Conservation (phyloP, 345 rosid species). For the Lumnitzera littorea region DNA sequence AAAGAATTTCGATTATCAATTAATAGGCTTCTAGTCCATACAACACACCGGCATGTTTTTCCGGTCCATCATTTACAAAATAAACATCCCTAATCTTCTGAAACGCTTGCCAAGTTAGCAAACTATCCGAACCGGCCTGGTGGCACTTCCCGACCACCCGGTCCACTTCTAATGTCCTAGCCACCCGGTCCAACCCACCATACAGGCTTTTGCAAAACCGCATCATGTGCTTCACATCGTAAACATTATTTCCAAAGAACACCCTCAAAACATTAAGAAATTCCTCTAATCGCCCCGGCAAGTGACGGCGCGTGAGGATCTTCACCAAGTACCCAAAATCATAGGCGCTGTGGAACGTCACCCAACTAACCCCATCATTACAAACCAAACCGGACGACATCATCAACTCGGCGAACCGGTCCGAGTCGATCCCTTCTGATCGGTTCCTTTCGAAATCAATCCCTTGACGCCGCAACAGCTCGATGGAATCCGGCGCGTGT, state of each 20-base stretch:
- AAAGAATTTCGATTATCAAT: slow-evolving; percentile 1
- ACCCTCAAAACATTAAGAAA: slow-evolving; percentile 38
- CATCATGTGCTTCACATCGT: slow-evolving; percentile 80
- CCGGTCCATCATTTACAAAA: slow-evolving; percentile 52
- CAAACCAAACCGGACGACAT: slow-evolving; percentile 84
- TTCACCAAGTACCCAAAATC: slow-evolving; percentile 89
- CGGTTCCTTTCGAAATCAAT: slow-evolving; percentile 62
- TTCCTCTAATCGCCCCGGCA: slow-evolving; percentile 44
- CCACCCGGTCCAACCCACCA: slow-evolving; percentile 78
- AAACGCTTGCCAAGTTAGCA: slow-evolving; percentile 86
- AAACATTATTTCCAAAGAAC: slow-evolving; percentile 55
- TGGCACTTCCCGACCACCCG: slow-evolving; percentile 80
- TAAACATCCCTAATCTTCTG: slow-evolving; percentile 58
- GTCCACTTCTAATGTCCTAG: slow-evolving; percentile 41
- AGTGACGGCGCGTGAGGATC: slow-evolving; percentile 52
- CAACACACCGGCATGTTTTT: slow-evolving; percentile 69
- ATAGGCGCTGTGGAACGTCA: slow-evolving; percentile 88
- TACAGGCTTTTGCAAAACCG: slow-evolving; percentile 47
- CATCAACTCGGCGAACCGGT: slow-evolving; percentile 61
- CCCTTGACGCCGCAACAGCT: slow-evolving; percentile 69
- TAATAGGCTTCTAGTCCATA: slow-evolving; percentile 56
- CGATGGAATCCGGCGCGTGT: slow-evolving; percentile 79
- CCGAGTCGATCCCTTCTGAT: slow-evolving; percentile 49
- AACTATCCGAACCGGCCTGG: slow-evolving; percentile 87
- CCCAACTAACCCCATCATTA: slow-evolving; percentile 76